A percentile compares a stretch with the other conserved stretches of the same genome.
phyloP scores from a whole-genome alignment of 306 rosid species.

The Rubus parviflorus region DNA sequence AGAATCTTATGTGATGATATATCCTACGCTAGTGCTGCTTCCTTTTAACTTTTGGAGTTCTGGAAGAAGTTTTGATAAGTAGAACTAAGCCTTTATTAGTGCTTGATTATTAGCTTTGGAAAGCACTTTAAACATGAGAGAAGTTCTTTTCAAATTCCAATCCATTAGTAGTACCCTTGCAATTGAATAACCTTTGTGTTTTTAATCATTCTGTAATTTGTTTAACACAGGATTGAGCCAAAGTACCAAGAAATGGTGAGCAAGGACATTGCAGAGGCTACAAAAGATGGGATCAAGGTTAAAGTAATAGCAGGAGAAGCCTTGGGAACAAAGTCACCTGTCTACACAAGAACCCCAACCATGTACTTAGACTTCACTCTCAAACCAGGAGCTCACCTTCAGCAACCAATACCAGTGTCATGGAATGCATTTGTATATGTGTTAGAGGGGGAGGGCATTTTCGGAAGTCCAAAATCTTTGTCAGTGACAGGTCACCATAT shows the following conservation, averaged over 20 bases:
- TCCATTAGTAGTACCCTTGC: background rate
- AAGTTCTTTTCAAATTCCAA: background rate
- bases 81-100: background rate
- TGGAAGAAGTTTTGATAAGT: background rate
- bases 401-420: slow-evolving; percentile 66
- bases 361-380: slow-evolving; percentile 91
- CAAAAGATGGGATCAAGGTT: slow-evolving; percentile 69
- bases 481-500: slow-evolving; percentile 60
- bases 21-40: background rate
- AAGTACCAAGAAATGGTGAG: slow-evolving; percentile 80
- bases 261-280: slow-evolving; percentile 68
- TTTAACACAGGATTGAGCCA: slow-evolving; percentile 74
- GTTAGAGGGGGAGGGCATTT: slow-evolving; percentile 88
- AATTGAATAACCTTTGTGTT: background rate
- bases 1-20: slow-evolving; percentile 10
- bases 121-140: background rate
- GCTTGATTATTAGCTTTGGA: background rate
- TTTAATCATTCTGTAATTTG: background rate
- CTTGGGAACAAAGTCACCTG: slow-evolving; percentile 77
- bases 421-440: slow-evolving; percentile 92
- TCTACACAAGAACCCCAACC: slow-evolving; percentile 88
- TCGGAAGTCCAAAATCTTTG: slow-evolving; percentile 49
- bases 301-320: slow-evolving; percentile 95
- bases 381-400: slow-evolving; percentile 66
- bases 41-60: background rate